phyloP scores from a whole-genome alignment of 106 monocot genomes.

The Phalaenopsis aphrodite region DNA sequence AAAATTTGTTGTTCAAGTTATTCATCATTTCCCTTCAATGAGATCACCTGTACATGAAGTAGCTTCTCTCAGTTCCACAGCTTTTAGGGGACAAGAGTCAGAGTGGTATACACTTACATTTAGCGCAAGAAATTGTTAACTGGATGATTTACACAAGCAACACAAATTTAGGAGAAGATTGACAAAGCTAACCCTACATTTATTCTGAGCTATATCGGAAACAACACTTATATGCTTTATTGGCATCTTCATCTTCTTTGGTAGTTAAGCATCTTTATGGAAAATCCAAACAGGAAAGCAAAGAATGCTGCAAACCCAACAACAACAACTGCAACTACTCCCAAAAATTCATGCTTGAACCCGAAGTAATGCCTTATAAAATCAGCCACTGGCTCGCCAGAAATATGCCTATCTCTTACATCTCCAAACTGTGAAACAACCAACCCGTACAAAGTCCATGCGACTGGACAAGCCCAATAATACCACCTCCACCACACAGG shows the following conservation, averaged over 20 bases:
- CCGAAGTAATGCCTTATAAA: neutral
- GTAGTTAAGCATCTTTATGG: conserved; percentile 70
- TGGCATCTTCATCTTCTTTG: conserved; percentile 42
- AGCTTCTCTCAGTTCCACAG: neutral
- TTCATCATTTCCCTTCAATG: too few relatives aligned
- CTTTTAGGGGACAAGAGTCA: too few relatives aligned
- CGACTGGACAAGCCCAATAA: neutral
- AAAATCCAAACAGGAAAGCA: conserved; percentile 10
- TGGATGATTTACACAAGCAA: neutral
- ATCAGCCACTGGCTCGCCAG: neutral
- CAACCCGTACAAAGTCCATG: neutral
- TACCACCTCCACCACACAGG: conserved; percentile 1
- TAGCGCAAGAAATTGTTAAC: neutral
- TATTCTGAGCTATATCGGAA: neutral
- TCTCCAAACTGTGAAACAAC: neutral
- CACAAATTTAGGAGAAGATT: neutral
- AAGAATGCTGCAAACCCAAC: neutral
- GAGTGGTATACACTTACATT: neutral
- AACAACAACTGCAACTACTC: neutral
- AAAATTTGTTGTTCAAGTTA: too few relatives aligned
- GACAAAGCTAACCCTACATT: neutral
- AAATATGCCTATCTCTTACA: neutral
- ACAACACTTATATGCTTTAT: neutral
- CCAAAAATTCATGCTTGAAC: neutral
- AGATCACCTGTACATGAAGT: too few relatives aligned